These are phyloP conservation scores for Ustilago hordei DNA, from an alignment of 1,284 basidiomycete genomes.

Conservation along the genomic window DNA sequence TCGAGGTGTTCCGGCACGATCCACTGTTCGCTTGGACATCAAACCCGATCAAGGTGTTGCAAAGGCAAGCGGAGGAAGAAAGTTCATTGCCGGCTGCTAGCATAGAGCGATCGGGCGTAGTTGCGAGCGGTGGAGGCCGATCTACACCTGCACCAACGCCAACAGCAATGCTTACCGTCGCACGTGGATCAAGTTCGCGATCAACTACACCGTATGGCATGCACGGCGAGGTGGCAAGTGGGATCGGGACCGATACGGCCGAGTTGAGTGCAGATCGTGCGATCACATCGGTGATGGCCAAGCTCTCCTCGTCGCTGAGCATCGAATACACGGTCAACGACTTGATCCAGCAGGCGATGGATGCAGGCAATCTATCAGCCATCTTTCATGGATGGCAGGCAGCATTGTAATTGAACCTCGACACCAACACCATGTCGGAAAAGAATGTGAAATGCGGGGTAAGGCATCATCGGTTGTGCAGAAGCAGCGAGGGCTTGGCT, in stretches of 20 bases:
- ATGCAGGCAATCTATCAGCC: conserved; percentile 79
- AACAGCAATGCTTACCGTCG: not conserved
- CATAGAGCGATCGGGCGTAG: conserved; percentile 23
- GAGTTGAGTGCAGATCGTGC: conserved; percentile 91
- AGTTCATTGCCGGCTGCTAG: conserved; percentile 15
- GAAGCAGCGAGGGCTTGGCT: not conserved
- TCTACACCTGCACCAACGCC: conserved; percentile 22
- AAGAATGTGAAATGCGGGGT: not conserved
- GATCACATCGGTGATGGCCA: conserved; percentile 73
- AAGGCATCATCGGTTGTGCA: not conserved
- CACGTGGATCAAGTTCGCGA: conserved; percentile 8
- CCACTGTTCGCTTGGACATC: conserved; percentile 86
- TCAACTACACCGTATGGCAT: conserved; percentile 23
- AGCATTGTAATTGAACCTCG: conserved; percentile 12
- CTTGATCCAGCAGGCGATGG: conserved; percentile 88
- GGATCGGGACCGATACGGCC: conserved; percentile 71
- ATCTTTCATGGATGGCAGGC: conserved; percentile 75
- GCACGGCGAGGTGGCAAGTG: conserved; percentile 2
- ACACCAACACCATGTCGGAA: not conserved
- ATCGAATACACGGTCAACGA: conserved; percentile 94
- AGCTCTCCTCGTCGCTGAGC: conserved; percentile 85
- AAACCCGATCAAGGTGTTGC: conserved; percentile 57
- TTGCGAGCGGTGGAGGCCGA: conserved; percentile 5
- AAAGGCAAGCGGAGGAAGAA: conserved; percentile 47
- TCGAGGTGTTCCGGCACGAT: conserved; percentile 97